These are phyloP conservation scores for Globisporangium ultimum DNA, from an alignment of 352 stramenopile species.

Conservation along the genomic window DNA sequence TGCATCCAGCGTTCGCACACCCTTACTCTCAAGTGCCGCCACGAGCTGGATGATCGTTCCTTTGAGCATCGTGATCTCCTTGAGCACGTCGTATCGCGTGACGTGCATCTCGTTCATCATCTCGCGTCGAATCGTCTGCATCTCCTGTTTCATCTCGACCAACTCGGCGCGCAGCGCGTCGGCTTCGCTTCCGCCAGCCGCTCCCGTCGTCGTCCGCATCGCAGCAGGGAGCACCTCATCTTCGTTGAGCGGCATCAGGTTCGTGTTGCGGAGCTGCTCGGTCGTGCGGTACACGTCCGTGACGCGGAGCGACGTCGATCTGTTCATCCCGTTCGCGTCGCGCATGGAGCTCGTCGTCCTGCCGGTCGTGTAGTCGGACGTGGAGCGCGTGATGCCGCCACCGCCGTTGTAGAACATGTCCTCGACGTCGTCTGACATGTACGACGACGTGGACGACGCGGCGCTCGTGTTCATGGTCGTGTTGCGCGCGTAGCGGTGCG, in stretches of 20 bases:
- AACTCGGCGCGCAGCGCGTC: constrained; percentile 53
- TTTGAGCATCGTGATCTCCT: constrained; percentile 80
- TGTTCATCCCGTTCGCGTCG: constrained; percentile 5
- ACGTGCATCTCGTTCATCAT: constrained; percentile 85
- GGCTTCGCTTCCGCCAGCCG: constrained; percentile 12
- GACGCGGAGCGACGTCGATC: constrained; percentile 19
- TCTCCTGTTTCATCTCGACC: constrained; percentile 58
- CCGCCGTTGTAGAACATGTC: constrained; percentile 56
- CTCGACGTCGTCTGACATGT: constrained; percentile 67
- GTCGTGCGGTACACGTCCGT: constrained; percentile 56
- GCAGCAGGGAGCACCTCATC: constrained; percentile 35
- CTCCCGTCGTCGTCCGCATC: constrained; percentile 14
- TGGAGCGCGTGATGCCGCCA: not conserved
- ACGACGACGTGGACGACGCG: constrained; percentile 16
- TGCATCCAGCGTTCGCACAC: constrained; percentile 14
- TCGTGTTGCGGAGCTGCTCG: constrained; percentile 48
- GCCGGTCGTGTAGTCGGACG: not conserved
- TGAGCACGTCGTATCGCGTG: constrained; percentile 82
- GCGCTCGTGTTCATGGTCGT: constrained; percentile 26
- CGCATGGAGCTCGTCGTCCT: constrained; percentile 15
- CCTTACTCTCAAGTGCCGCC: constrained; percentile 26
- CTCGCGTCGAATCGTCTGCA: constrained; percentile 64
- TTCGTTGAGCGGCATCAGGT: constrained; percentile 55
- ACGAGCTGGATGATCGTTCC: constrained; percentile 67
- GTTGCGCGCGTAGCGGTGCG: constrained; percentile 29